Evolutionary conservation across 1,284 basidiomycete species (phyloP), one percentile per base, ranked within the genome.

Genomic region (Pseudozyma sp.): DNA sequence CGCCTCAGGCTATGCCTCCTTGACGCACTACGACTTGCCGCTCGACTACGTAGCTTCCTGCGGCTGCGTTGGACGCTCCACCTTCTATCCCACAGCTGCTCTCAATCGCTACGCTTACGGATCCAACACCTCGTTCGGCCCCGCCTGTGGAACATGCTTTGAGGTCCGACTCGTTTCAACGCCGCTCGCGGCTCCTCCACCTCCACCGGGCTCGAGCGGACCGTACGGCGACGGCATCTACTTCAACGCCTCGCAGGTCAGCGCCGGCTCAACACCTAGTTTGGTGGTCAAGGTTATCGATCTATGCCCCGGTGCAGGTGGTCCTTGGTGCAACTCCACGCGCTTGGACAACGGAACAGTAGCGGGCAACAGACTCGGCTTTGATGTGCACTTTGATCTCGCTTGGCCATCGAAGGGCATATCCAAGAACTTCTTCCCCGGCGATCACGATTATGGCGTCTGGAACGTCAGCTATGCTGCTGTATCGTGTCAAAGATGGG

Each of bases 21-120:
- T 81, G 39, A 81, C 79, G 34, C 79, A 81, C 57, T 81, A 81
- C 66, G 74, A 74, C 30, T 49, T 80, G 6, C 79, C 79, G 2
- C 14, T 33, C 19, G 35, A 66, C 54, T 81, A 78, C 34, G 46
- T 80, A 24, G 79, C 78, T 5, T 80, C 79, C 7, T 81, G 79
- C 44, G 79, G 79, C 17, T 81, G 79, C 46, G 78, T 78, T 24
- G 69, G 67, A 5, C 40, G 45, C 1, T 65, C 75, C 9, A 78
- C 79, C 30, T 49, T 42, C 35, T 75, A 80, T 45, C 79, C 79
- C 11, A 72, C 69, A 5, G 78, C 73, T 2, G 79, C 79, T 4
- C 51, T 81, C 33, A 80, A 80, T 42, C 51, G 67, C 7, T 65
- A 64, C 7, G 65, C 70, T 13, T 80, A 74, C 34, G 77, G 76